These are phyloP conservation scores for Emericellopsis terricola DNA, from an alignment of 495 filamentous ascomycete genomes.

Conservation along the genomic window DNA sequence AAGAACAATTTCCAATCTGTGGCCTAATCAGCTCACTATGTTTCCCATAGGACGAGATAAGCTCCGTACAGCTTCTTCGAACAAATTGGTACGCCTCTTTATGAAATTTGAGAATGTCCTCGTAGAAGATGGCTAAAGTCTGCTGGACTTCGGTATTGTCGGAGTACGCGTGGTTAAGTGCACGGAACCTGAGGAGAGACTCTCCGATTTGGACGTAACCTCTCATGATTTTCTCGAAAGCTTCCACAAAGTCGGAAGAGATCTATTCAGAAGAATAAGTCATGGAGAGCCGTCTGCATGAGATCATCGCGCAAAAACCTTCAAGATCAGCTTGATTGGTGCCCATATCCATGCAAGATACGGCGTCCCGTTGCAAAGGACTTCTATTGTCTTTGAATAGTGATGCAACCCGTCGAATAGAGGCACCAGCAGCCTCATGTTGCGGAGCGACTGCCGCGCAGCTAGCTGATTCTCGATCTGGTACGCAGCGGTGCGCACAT, in stretches of 20 bases:
- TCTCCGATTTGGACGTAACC: slow-evolving; percentile 22
- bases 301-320: too few relatives aligned
- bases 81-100: slow-evolving; percentile 27
- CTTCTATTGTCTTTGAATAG: slow-evolving; percentile 21
- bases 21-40: neutral
- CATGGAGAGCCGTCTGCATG: neutral
- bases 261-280: slow-evolving; percentile 9
- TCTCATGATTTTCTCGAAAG: slow-evolving; percentile 21
- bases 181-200: slow-evolving; percentile 18
- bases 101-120: slow-evolving; percentile 27
- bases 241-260: slow-evolving; percentile 15
- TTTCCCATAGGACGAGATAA: neutral
- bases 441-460: slow-evolving; percentile 15
- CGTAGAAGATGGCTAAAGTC: slow-evolving; percentile 20
- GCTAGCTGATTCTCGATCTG: slow-evolving; percentile 19
- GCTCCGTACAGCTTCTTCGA: slow-evolving; percentile 14
- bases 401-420: slow-evolving; percentile 18
- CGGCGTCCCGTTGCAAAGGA: slow-evolving; percentile 25
- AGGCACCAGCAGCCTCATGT: slow-evolving; percentile 20
- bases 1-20: slow-evolving; percentile 28
- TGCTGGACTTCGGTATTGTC: slow-evolving; percentile 17
- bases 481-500: slow-evolving; percentile 15
- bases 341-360: slow-evolving; percentile 30
- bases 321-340: slow-evolving; percentile 23
- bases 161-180: slow-evolving; percentile 11